phyloP scores from a whole-genome alignment of 2,329 filamentous ascomycete species.

The Pleomassaria siparia region DNA sequence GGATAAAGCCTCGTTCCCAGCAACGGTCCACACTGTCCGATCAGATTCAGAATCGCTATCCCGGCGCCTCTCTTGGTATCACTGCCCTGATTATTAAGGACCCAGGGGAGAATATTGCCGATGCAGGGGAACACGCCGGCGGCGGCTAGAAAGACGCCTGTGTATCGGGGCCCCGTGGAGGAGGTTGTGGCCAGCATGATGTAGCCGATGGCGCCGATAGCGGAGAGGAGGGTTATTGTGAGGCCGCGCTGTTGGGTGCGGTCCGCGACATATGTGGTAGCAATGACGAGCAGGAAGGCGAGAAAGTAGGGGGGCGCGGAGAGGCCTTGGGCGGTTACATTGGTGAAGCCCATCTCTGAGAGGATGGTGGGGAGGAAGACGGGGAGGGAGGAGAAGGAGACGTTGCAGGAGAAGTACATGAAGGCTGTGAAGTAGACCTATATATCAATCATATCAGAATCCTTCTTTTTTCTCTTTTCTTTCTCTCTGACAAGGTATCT shows the following conservation, averaged over 20 bases:
- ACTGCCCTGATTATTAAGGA: slow-evolving; percentile 68
- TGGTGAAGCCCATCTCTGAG: slow-evolving; percentile 65
- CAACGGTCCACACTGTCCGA: slow-evolving; percentile 56
- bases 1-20: slow-evolving; percentile 42
- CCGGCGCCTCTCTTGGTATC: slow-evolving; percentile 67
- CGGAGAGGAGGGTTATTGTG: slow-evolving; percentile 59
- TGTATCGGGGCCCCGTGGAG: slow-evolving; percentile 53
- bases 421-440: slow-evolving; percentile 11
- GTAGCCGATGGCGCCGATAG: slow-evolving; percentile 64
- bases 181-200: slow-evolving; percentile 62
- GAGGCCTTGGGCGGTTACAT: slow-evolving; percentile 59
- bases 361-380: slow-evolving; percentile 49
- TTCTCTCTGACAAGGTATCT: no score
- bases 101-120: slow-evolving; percentile 70
- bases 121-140: slow-evolving; percentile 68
- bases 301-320: slow-evolving; percentile 72
- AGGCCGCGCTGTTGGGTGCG: slow-evolving; percentile 64
- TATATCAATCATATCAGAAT: no score
- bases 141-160: slow-evolving; percentile 57
- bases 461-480: no score
- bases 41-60: slow-evolving; percentile 67
- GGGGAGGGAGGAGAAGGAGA: slow-evolving; percentile 56
- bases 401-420: slow-evolving; percentile 43
- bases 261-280: slow-evolving; percentile 66
- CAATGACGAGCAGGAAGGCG: slow-evolving; percentile 64